Base-by-base conservation (phyloP, 2,329 filamentous ascomycete species). In the Dothistroma septosporum region DNA sequence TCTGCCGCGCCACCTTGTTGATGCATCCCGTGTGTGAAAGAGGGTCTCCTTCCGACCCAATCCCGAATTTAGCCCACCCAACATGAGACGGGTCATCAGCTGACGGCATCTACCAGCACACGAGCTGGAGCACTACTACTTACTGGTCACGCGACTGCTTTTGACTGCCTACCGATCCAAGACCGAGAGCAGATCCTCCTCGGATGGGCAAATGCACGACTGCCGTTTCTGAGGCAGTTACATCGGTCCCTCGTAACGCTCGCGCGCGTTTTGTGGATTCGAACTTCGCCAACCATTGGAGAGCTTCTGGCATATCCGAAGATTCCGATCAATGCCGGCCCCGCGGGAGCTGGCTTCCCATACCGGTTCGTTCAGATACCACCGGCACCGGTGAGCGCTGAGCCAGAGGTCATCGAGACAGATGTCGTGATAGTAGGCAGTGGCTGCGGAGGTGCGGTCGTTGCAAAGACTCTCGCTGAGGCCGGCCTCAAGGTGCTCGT, bases 371-470 rank as follows among this genome's bases (percentile, higher is more conserved):
- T 88, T 50, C 85, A 89, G 69, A 82, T 83, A 1, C 78, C 83
- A 0, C 78, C 79, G 0, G 41, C 67, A 5, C 22, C 57, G 1
- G 46, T 55, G 11, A 53, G 50, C 5, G 37, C 61, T 22, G 71
- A 79, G 4, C 78, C 84, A 0, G 85, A 87, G 64, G 80, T 81
- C 2, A 77, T 95, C 44, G 85, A 91, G 57, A 88, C 89, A 0
- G 93, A 97, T 73, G 85, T 96, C 0, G 85, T 96, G 46, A 86
- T 97, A 60, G 82, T 97, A 21, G 92, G 92, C 2, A 94, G 90
- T 41, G 92, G 92, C 31, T 95, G 90, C 68, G 92, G 92, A 64
- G 92, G 90, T 46, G 90, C 83, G 10, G 91, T 96, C 0, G 85
- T 83, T 37, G 92, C 92, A 24, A 92, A 92, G 74, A 88, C 90